A percentile compares a stretch with the other conserved stretches of the same genome.
These are phyloP conservation scores for Calonectria montana DNA, from an alignment of 2,329 filamentous ascomycete species.

Conservation along the genomic window DNA sequence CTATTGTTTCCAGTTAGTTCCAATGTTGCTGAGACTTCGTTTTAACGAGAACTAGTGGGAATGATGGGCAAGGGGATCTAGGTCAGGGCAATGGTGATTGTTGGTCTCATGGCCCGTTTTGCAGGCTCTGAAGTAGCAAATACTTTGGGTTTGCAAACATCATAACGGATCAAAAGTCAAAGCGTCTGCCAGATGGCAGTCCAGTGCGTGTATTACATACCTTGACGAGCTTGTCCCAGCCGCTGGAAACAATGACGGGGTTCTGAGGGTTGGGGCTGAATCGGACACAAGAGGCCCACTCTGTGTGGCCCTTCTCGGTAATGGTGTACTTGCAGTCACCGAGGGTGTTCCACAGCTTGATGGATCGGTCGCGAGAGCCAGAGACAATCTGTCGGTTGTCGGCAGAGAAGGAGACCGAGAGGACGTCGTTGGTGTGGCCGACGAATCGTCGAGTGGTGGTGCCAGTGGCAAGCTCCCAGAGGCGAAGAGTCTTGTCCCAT, in stretches of 20 bases:
- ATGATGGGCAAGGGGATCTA: slow-evolving; percentile 30
- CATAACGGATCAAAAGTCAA: slow-evolving; percentile 64
- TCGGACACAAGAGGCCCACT: slow-evolving; percentile 99
- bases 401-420: slow-evolving; percentile 99
- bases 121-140: slow-evolving; percentile 99
- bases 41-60: neutral
- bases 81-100: slow-evolving; percentile 90
- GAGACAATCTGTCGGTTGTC: slow-evolving; percentile 99
- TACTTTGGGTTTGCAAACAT: slow-evolving; percentile 94
- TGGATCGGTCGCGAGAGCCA: slow-evolving; percentile 96
- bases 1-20: slow-evolving; percentile 58
- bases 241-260: slow-evolving; percentile 97
- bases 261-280: slow-evolving; percentile 99
- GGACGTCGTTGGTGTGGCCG: slow-evolving; percentile 99
- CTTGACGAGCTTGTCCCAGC: slow-evolving; percentile 99
- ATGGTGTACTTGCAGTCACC: slow-evolving; percentile 99
- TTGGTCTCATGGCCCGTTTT: slow-evolving; percentile 91
- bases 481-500: slow-evolving; percentile 99
- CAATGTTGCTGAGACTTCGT: neutral
- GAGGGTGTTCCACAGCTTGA: slow-evolving; percentile 99
- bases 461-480: slow-evolving; percentile 98
- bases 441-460: slow-evolving; percentile 98
- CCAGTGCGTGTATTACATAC: slow-evolving; percentile 66
- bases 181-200: neutral
- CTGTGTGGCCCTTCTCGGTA: slow-evolving; percentile 99